Evolutionary conservation across 495 filamentous ascomycete species (phyloP), one percentile per base, ranked within the genome.

Genomic region (Aspergillus wentii): DNA sequence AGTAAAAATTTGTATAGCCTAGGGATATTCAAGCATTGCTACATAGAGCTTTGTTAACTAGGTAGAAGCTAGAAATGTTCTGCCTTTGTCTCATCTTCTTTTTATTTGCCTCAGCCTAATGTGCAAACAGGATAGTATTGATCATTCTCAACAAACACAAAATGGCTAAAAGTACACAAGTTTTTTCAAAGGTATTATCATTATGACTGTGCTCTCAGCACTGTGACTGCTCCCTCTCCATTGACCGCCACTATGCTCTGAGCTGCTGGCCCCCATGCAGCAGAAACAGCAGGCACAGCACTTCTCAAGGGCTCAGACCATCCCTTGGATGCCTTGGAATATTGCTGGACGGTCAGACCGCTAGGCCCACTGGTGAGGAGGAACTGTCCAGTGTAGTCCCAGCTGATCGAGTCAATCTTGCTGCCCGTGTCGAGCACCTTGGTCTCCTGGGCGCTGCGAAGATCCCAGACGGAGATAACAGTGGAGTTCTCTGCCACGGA

Each of bases 361-460:
- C 81, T 79, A 1, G 85, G 76, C 1, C 94, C 94, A 11, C 76
- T 85, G 14, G 84, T 82, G 13, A 90, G 82, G 13, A 97, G 73
- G 63, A 85, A 98, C 58, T 97, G 92, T 16, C 90, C 92, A 14
- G 85, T 92, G 68, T 94, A 95, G 52, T 98, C 92, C 88, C 88
- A 98, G 33, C 72, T 68, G 40, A 95, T 70, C 17, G 73, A 75
- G 30, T 80, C 70, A 33, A 94, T 76, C 30, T 75, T 72, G 44
- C 76, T 81, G 25, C 88, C 91, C 38, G 85, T 83, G 29, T 96
- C 88, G 14, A 97, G 69, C 18, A 81, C 75, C 71, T 94, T 92
- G 45, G 78, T 76, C 47, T 77, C 69, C 30, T 80, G 78, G 21
- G 81, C 79, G 60, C 88, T 95, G 40, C 92, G 84, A 27, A 98